These are phyloP conservation scores for Chenopodium suecicum DNA, from an alignment of 148 eudicot genomes.

Conservation along the genomic window DNA sequence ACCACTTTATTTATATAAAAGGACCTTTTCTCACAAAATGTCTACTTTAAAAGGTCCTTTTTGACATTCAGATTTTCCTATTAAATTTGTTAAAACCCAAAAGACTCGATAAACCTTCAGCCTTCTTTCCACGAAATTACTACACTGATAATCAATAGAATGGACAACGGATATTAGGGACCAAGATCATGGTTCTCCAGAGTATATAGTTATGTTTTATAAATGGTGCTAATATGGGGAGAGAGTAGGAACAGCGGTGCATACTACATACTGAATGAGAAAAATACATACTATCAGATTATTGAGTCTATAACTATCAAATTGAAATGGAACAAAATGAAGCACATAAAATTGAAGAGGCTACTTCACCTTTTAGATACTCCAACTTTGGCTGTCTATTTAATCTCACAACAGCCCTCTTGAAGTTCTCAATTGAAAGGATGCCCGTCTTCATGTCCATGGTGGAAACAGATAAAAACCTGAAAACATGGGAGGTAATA, in stretches of 20 bases:
- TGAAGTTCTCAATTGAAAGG: slow-evolving; percentile 64
- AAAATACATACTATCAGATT: not conserved
- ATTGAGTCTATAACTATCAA: no score
- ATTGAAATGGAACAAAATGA: not conserved
- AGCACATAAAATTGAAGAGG: not conserved
- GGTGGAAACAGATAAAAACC: slow-evolving; percentile 68
- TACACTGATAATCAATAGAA: no score
- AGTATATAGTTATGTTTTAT: not conserved
- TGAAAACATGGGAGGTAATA: slow-evolving; percentile 20
- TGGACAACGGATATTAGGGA: no score
- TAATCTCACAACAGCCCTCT: slow-evolving; percentile 49
- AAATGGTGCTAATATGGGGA: not conserved
- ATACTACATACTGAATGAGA: no score
- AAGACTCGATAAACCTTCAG: no score
- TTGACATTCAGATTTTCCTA: no score
- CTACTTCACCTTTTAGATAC: slow-evolving; percentile 57
- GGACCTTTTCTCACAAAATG: no score
- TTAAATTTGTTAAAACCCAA: no score
- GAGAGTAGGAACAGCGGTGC: no score
- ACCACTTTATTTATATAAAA: no score
- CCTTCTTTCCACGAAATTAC: no score
- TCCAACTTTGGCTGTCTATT: slow-evolving; percentile 77
- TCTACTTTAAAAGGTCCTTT: no score
- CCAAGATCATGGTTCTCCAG: not conserved
- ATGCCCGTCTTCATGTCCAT: slow-evolving; percentile 70